Conservation (phyloP, 2,329 filamentous ascomycete genomes). For the Hymenoscyphus fructigenus region DNA sequence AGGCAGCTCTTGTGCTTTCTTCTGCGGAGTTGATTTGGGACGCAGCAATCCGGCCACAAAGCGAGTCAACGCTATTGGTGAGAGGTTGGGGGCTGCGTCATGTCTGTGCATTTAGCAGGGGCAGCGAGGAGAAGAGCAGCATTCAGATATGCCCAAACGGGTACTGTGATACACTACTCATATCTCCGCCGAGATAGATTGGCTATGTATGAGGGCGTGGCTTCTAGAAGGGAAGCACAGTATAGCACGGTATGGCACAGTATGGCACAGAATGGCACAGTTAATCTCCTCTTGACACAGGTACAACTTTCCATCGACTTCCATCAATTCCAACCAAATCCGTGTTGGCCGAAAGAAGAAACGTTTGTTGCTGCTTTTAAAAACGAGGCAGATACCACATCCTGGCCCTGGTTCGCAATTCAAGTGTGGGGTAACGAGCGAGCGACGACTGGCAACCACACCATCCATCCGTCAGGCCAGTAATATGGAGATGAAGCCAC, state of each 20-base stretch:
- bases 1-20: neutral
- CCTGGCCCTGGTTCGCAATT: neutral
- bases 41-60: neutral
- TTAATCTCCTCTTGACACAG: neutral
- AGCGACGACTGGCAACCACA: neutral
- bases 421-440: constrained; percentile 11
- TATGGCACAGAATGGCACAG: neutral
- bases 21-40: neutral
- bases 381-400: too few relatives aligned
- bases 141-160: neutral
- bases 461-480: neutral
- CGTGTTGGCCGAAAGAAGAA: neutral
- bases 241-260: too few relatives aligned
- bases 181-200: neutral
- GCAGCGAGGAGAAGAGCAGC: neutral
- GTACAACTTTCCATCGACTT: neutral
- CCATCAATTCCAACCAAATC: neutral
- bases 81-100: constrained; percentile 7
- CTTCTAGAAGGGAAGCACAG: neutral
- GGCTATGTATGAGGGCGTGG: neutral
- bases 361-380: neutral
- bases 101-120: neutral
- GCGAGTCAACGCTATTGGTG: neutral
- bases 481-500: neutral
- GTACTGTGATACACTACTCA: neutral